Conservation (phyloP, 306 rosid species). For the Cucurbita moschata region DNA sequence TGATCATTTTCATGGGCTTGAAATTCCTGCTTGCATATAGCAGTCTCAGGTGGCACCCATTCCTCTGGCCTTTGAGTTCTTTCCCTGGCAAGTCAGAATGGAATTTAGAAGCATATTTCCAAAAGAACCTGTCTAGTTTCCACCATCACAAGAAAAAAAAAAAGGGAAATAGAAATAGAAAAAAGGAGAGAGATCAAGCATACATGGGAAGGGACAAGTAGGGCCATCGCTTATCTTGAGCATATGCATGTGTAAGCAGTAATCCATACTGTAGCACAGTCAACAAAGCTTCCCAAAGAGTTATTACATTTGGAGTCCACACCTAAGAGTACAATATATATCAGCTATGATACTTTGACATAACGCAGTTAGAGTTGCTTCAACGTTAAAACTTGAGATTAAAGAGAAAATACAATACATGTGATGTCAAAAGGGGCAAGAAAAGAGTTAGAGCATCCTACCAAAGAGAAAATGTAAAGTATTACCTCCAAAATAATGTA, state of each 20-base stretch:
- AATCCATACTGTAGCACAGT: slow-evolving; percentile 77
- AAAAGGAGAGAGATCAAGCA: not conserved
- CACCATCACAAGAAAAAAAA: not conserved
- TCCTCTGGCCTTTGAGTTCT: slow-evolving; percentile 82
- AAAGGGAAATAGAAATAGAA: not conserved
- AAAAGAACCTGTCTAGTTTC: slow-evolving; percentile 3
- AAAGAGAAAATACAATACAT: not conserved
- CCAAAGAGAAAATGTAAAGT: slow-evolving; percentile 1
- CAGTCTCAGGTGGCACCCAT: slow-evolving; percentile 76
- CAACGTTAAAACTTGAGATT: not conserved
- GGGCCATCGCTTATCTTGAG: slow-evolving; percentile 97
- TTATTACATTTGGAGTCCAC: slow-evolving; percentile 85
- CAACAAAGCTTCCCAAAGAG: slow-evolving; percentile 85
- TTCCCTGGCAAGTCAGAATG: slow-evolving; percentile 33
- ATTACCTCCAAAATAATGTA: slow-evolving; percentile 85
- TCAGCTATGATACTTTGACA: not conserved
- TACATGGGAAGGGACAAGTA: slow-evolving; percentile 77
- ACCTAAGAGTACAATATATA: slow-evolving; percentile 27
- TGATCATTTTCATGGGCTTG: slow-evolving; percentile 22
- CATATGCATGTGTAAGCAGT: slow-evolving; percentile 82
- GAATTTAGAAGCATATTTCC: slow-evolving; percentile 16
- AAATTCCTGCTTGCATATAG: slow-evolving; percentile 11
- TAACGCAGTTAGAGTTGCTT: not conserved
- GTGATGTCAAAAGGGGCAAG: not conserved
- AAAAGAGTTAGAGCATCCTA: slow-evolving; percentile 5